Base-by-base conservation (phyloP, 164 flowering plant species). In the Tinospora cordifolia region DNA sequence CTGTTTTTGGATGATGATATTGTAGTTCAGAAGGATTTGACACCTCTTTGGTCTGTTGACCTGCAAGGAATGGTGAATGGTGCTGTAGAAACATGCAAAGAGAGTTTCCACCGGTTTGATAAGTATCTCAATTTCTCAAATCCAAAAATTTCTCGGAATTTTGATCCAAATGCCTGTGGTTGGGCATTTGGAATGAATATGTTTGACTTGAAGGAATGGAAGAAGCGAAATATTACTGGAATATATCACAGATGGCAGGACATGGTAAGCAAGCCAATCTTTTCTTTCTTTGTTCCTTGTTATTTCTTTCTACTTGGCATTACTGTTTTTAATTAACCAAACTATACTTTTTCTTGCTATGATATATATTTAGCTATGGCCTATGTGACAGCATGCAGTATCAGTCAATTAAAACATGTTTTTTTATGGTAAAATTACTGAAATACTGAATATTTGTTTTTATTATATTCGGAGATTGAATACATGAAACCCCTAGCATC, bases 161-260 rank as follows among this genome's bases (percentile, higher is more conserved):
- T 94, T 75, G 84, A 88, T 75, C 92, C 92, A 69, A 87, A 83
- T 79, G 98, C 98, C 49, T 94, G 99, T 83, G 99, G 97, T 21
- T 92, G 98, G 99, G 99, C 99, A 59, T 94, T 78, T 79, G 99
- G 99, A 44, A 92, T 94, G 97, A 94, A 94, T 76, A 83, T 94
- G 63, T 94, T 94, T 75, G 98, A 94, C 84, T 78, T 94, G 79
- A 84, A 83, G 71, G 90, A 86, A 75, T 94, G 99, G 98, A 89
- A 74, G 81, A 89, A 79, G 81, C 86, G 84, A 39, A 80, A 92
- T 76, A 87, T 92, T 69, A 94, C 99, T 30, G 93, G 94, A 71
- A 85, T 92, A 66, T 94, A 94, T 81, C 99, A 94, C 74, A 80
- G 71, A 15, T 94, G 99, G 99, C 99, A 94, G 82, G 85, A 87